phyloP scores from a whole-genome alignment of 306 rosid species.

The Cicer arietinum region DNA sequence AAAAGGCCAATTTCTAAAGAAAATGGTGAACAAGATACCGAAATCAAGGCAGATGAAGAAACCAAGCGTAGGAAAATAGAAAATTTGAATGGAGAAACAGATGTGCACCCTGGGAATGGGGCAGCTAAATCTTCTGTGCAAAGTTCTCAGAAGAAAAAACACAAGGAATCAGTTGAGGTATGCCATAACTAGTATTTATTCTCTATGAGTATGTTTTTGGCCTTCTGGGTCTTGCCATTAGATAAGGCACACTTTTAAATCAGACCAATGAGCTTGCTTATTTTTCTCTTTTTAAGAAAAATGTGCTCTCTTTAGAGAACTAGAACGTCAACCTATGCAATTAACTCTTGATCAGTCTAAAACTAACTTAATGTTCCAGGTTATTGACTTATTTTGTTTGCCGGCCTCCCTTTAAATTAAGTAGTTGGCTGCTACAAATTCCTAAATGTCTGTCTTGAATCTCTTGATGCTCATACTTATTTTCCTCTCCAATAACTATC shows the following conservation, averaged over 20 bases:
- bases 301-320: not conserved
- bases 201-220: not conserved
- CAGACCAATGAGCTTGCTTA: not conserved
- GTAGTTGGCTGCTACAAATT: not conserved
- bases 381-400: not conserved
- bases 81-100: slow-evolving; percentile 40
- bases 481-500: not conserved
- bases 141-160: slow-evolving; percentile 58
- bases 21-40: slow-evolving; percentile 47
- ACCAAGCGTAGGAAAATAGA: slow-evolving; percentile 63
- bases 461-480: slow-evolving; percentile 14
- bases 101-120: slow-evolving; percentile 49
- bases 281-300: not conserved
- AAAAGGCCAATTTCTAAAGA: slow-evolving; percentile 66
- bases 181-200: slow-evolving; percentile 17
- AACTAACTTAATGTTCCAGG: not conserved
- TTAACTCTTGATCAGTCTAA: not conserved
- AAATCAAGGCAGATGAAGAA: slow-evolving; percentile 61
- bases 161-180: slow-evolving; percentile 78
- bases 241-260: slow-evolving; percentile 20
- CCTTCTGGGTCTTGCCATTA: not conserved
- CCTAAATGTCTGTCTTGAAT: slow-evolving; percentile 10
- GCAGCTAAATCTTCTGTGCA: slow-evolving; percentile 54
- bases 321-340: not conserved
- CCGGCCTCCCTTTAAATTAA: not conserved